phyloP scores from a whole-genome alignment of 2,329 filamentous ascomycete species.

The Neospermospora avenae region DNA sequence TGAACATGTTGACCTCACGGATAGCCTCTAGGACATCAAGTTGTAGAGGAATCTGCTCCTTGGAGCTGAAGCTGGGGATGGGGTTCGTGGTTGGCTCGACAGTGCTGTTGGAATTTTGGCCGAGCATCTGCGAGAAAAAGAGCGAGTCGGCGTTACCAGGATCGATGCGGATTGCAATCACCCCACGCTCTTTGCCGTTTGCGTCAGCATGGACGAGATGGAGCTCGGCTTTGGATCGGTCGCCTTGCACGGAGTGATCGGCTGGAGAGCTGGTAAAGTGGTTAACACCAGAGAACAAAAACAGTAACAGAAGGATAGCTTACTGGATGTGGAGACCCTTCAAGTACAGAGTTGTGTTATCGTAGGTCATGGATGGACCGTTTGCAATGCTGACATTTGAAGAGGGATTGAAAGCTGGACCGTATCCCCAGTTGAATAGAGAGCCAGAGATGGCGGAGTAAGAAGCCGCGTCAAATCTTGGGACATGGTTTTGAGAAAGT shows the following conservation, averaged over 20 bases:
- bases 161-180: conserved; percentile 46
- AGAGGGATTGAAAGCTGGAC: conserved; percentile 42
- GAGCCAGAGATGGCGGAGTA: conserved; percentile 36
- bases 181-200: conserved; percentile 41
- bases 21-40: conserved; percentile 38
- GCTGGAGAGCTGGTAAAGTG: conserved; percentile 37
- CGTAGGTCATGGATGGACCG: conserved; percentile 43
- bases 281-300: no score
- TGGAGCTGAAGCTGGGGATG: conserved; percentile 40
- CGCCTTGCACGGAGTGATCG: conserved; percentile 45
- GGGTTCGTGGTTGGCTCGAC: conserved; percentile 18
- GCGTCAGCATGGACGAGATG: conserved; percentile 47
- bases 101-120: background rate
- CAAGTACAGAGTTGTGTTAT: conserved; percentile 46
- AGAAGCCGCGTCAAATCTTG: conserved; percentile 41
- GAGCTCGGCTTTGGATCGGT: conserved; percentile 44
- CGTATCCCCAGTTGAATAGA: conserved; percentile 49
- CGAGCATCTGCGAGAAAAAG: conserved; percentile 42
- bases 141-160: conserved; percentile 38
- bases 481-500: conserved; percentile 39
- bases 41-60: conserved; percentile 24
- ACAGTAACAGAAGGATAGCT: no score
- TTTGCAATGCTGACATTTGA: conserved; percentile 36
- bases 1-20: conserved; percentile 38
- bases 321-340: conserved; percentile 49